A percentile compares a stretch with the other conserved stretches of the same genome.
Evolutionary conservation across 2,329 filamentous ascomycete genomes (phyloP).

Genomic region (Mollisia scopiformis): DNA sequence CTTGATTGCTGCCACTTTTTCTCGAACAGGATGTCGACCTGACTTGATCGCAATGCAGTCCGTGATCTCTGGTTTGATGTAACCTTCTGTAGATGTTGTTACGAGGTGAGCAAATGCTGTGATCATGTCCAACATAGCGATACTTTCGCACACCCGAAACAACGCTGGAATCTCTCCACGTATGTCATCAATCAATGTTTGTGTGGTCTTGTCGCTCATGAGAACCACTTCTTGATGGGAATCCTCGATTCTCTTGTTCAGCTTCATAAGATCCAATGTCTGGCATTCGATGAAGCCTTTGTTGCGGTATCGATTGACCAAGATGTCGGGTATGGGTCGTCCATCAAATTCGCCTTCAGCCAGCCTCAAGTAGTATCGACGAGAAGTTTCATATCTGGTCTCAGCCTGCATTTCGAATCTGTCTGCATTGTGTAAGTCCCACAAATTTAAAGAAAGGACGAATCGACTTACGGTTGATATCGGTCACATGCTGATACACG

Average conservation of each 20-base stretch:
- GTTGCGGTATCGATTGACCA: constrained; percentile 77
- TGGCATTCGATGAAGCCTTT: constrained; percentile 85
- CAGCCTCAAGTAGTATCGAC: constrained; percentile 80
- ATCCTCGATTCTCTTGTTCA: constrained; percentile 76
- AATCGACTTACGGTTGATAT: constrained; percentile 60
- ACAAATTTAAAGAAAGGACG: neutral
- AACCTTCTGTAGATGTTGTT: constrained; percentile 59
- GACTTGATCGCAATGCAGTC: constrained; percentile 67
- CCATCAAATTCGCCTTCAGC: constrained; percentile 64
- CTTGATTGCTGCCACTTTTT: constrained; percentile 51
- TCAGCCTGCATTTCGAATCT: constrained; percentile 60
- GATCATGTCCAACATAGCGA: constrained; percentile 88
- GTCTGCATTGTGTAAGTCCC: constrained; percentile 24
- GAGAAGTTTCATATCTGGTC: constrained; percentile 74
- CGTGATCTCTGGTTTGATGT: constrained; percentile 64
- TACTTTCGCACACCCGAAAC: constrained; percentile 83
- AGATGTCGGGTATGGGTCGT: constrained; percentile 61
- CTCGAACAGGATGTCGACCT: constrained; percentile 70
- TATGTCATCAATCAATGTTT: constrained; percentile 73
- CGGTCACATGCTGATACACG: constrained; percentile 69
- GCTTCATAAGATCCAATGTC: constrained; percentile 80
- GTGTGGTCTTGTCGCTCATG: constrained; percentile 78
- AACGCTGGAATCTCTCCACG: constrained; percentile 71
- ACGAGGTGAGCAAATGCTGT: constrained; percentile 75
- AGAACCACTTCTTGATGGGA: constrained; percentile 83